Percentiles rank a stretch among this genome's conserved stretches.
Conservation (phyloP, 1,284 basidiomycete species). For the Austroboletus olivaceoglutinosus region DNA sequence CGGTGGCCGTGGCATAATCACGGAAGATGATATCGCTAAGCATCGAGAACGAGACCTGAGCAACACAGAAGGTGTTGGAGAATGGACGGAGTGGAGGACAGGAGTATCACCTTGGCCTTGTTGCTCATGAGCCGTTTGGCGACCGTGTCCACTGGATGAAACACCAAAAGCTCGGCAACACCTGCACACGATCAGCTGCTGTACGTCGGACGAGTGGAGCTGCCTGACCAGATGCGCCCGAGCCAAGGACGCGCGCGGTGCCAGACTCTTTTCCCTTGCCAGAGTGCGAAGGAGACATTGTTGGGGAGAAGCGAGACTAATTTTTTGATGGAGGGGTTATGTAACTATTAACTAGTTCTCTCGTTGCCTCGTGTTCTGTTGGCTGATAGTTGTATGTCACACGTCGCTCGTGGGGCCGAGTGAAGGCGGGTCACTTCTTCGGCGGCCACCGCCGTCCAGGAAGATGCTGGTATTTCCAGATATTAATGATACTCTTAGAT, state of each 20-base stretch:
- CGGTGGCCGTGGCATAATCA: slow-evolving; percentile 71
- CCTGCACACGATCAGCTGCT: slow-evolving; percentile 46
- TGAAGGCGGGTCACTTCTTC: too few species aligned
- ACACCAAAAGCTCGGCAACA: slow-evolving; percentile 89
- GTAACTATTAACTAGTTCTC: too few species aligned
- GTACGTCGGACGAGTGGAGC: neutral
- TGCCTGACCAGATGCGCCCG: slow-evolving; percentile 78
- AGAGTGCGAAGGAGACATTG: slow-evolving; percentile 62
- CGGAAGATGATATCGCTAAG: slow-evolving; percentile 85
- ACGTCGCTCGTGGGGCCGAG: too few species aligned
- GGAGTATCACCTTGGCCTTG: slow-evolving; percentile 67
- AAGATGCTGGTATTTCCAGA: too few species aligned
- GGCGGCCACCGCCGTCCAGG: too few species aligned
- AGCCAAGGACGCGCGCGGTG: slow-evolving; percentile 87
- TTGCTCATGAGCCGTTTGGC: slow-evolving; percentile 98
- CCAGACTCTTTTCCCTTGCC: slow-evolving; percentile 83
- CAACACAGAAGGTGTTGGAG: neutral
- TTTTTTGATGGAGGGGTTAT: neutral
- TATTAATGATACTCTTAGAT: too few species aligned
- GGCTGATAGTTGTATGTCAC: too few species aligned
- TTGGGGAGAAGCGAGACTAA: neutral
- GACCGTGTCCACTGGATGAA: slow-evolving; percentile 93
- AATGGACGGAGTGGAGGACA: neutral
- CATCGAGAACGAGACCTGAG: slow-evolving; percentile 59
- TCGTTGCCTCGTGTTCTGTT: too few species aligned